Evolutionary conservation across 2,329 filamentous ascomycete species (phyloP).

Genomic region (Epicoccum nigrum): DNA sequence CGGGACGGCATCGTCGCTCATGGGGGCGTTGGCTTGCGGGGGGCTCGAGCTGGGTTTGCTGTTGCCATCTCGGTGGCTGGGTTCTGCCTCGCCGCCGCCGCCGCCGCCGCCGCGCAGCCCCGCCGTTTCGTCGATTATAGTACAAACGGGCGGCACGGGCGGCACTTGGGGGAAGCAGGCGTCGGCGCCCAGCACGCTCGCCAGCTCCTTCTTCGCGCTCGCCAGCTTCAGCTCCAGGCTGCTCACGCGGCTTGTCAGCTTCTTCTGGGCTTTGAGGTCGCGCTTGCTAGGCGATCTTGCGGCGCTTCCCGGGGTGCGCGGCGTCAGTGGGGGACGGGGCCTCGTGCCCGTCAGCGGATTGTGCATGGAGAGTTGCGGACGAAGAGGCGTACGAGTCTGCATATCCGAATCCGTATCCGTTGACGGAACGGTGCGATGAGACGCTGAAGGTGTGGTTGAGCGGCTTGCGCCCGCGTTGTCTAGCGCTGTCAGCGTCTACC

Average conservation of each 20-base stretch:
- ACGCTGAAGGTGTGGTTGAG: too few species aligned
- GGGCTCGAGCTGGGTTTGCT: neutral
- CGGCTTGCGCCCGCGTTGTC: too few species aligned
- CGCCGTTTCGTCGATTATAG: neutral
- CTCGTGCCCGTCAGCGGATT: neutral
- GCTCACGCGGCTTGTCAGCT: slow-evolving; percentile 64
- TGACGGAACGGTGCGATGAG: too few species aligned
- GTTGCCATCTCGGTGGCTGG: too few species aligned
- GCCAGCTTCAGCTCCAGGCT: slow-evolving; percentile 65
- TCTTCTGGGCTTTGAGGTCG: slow-evolving; percentile 63
- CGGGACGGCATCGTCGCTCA: slow-evolving; percentile 34
- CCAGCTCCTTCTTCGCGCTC: slow-evolving; percentile 61
- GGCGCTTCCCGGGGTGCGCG: slow-evolving; percentile 40
- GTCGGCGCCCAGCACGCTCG: slow-evolving; percentile 51
- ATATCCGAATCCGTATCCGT: too few species aligned
- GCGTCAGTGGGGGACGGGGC: slow-evolving; percentile 6
- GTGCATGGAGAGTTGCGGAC: too few species aligned
- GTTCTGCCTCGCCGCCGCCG: too few species aligned
- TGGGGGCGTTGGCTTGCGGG: slow-evolving; percentile 2
- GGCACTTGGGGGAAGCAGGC: slow-evolving; percentile 49
- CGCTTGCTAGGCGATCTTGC: slow-evolving; percentile 60
- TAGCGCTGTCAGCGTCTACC: neutral
- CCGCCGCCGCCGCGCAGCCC: too few species aligned
- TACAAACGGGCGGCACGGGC: slow-evolving; percentile 33
- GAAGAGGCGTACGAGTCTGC: neutral